Evolutionary conservation across 768 basidiomycete species (phyloP).

Genomic region (Pulveroboletus ravenelii): DNA sequence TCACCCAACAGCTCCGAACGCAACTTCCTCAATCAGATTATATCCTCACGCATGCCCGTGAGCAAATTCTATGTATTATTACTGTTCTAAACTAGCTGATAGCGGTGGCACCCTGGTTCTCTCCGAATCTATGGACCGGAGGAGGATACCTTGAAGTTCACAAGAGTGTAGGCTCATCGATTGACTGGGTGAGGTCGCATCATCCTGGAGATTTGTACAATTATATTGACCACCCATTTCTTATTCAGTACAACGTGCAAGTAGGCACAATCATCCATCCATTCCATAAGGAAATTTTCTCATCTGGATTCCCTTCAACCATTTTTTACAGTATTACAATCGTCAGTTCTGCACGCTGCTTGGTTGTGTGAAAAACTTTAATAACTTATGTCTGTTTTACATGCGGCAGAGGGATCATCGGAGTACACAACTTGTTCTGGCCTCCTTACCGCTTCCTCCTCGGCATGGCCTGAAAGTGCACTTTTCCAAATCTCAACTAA

Average conservation of each 20-base stretch:
- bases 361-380: no score
- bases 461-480: slow-evolving; percentile 37
- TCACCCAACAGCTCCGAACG: slow-evolving; percentile 29
- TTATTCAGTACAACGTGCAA: slow-evolving; percentile 40
- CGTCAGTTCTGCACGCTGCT: slow-evolving; percentile 3
- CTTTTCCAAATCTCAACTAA: slow-evolving; percentile 44
- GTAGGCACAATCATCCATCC: slow-evolving; percentile 7
- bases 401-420: slow-evolving; percentile 29
- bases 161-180: slow-evolving; percentile 36
- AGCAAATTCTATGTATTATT: neutral
- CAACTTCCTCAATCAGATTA: slow-evolving; percentile 31
- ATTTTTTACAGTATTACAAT: slow-evolving; percentile 16
- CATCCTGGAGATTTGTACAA: no score
- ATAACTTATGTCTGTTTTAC: no score
- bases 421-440: slow-evolving; percentile 36
- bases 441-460: slow-evolving; percentile 38
- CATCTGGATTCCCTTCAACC: no score
- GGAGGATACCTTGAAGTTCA: slow-evolving; percentile 41
- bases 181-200: slow-evolving; percentile 36
- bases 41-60: slow-evolving; percentile 34
- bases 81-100: no score
- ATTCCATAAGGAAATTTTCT: no score
- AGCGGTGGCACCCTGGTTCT: slow-evolving; percentile 46
- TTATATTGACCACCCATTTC: neutral
- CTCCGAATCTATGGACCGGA: slow-evolving; percentile 30